These are phyloP conservation scores for Favolaschia claudopus DNA, from an alignment of 768 basidiomycete genomes.

Conservation along the genomic window DNA sequence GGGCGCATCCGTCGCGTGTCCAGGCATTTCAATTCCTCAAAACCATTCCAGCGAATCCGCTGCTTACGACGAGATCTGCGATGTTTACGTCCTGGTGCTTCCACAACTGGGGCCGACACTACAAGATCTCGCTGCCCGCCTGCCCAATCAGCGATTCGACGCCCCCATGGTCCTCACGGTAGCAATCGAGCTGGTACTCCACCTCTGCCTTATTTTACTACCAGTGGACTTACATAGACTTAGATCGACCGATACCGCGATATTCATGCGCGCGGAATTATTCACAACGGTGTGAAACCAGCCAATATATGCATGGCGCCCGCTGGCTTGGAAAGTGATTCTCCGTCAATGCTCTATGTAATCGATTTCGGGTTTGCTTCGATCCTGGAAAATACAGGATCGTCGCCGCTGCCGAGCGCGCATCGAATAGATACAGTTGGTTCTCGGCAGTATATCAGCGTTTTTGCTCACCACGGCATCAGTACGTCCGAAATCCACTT, in stretches of 20 bases:
- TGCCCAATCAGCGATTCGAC: slow-evolving; percentile 25
- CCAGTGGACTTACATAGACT: background rate
- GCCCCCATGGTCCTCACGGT: slow-evolving; percentile 35
- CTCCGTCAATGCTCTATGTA: slow-evolving; percentile 21
- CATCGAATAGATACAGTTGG: slow-evolving; percentile 32
- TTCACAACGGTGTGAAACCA: slow-evolving; percentile 43
- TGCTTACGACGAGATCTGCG: slow-evolving; percentile 26
- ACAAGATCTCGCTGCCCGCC: slow-evolving; percentile 27
- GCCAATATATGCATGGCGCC: slow-evolving; percentile 40
- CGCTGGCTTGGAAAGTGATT: background rate
- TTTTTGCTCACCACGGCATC: slow-evolving; percentile 41
- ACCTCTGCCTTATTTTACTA: background rate
- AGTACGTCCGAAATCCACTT: slow-evolving; percentile 25
- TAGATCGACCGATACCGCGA: slow-evolving; percentile 37
- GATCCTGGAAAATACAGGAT: slow-evolving; percentile 14
- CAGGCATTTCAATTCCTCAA: slow-evolving; percentile 25
- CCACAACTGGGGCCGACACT: slow-evolving; percentile 38
- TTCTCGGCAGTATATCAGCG: slow-evolving; percentile 39
- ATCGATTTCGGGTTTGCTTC: slow-evolving; percentile 41
- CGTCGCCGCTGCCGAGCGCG: slow-evolving; percentile 24
- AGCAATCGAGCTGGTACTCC: slow-evolving; percentile 39
- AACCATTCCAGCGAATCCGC: slow-evolving; percentile 10
- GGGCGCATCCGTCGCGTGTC: background rate
- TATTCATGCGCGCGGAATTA: slow-evolving; percentile 34
- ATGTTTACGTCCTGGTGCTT: slow-evolving; percentile 35